A percentile compares a stretch with the other conserved stretches of the same genome.
These are phyloP conservation scores for Penicillium dipodomyicola DNA, from an alignment of 495 filamentous ascomycete genomes.

Conservation along the genomic window DNA sequence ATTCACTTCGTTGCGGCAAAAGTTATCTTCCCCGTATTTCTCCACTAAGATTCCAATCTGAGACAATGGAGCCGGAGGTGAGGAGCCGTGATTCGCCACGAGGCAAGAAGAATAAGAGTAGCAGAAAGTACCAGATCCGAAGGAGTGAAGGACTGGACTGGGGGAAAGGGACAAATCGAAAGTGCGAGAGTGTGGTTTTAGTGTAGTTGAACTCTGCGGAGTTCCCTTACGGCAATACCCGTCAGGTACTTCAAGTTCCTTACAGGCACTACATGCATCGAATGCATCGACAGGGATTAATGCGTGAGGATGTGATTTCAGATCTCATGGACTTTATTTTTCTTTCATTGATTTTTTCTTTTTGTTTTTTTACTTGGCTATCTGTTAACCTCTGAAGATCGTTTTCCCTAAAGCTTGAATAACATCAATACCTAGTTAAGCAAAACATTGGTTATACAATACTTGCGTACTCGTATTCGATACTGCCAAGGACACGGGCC, in stretches of 20 bases:
- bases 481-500: not conserved
- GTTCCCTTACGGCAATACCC: conserved; percentile 21
- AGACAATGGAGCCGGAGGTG: conserved; percentile 20
- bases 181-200: conserved; percentile 15
- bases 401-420: not conserved
- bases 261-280: conserved; percentile 1
- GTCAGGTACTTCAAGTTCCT: conserved; percentile 3
- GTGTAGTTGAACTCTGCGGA: conserved; percentile 18
- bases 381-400: not conserved
- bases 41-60: conserved; percentile 21
- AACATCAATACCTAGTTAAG: not conserved
- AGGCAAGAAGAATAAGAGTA: not conserved
- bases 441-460: not conserved
- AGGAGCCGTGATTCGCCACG: conserved; percentile 9
- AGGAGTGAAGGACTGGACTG: conserved; percentile 30
- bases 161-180: conserved; percentile 23
- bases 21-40: conserved; percentile 12
- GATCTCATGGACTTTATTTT: not conserved
- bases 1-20: conserved; percentile 13
- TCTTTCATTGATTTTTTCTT: not conserved
- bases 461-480: not conserved
- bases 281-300: not conserved
- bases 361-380: not conserved
- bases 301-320: not conserved
- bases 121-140: conserved; percentile 21